Evolutionary conservation across 768 basidiomycete genomes (phyloP), one percentile per base, ranked within the genome.

Genomic region (Boletus rubropictus): DNA sequence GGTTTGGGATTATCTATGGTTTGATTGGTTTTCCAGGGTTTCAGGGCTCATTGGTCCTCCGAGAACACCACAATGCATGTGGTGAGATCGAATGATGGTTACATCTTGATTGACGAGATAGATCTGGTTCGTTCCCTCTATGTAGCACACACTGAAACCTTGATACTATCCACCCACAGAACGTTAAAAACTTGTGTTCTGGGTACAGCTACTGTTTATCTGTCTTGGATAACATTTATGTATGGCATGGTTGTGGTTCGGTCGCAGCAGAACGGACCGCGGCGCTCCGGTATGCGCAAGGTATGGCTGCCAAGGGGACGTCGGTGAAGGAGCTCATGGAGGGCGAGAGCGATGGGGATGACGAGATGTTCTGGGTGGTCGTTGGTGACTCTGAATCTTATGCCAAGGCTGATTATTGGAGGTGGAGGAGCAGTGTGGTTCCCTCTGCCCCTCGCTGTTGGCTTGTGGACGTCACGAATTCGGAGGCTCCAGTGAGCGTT

Each of bases 281-380:
- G 5, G 86, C 87, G 0, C 53, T 78, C 15, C 62, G 69, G 48
- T 91, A 90, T 61, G 84, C 78, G 3, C 66, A 69, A 27, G 65
- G 61, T 6, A 66, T 88, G 33, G 67, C 72, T 0, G 55, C 61
- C 17, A 66, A 66, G 39, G 61, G 67, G 4, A 64, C 64, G 7
- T 59, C 59, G 14, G 66, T 82, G 17, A 66, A 77, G 7, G 83
- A 86, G 51, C 72, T 90, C 8, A 51, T 64, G 1, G 86, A 91
- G 56, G 78, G 79, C n/a, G 77, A 79, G 55, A 74, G 73, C 43
- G 82, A 84, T 33, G 57, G 65, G 20, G 70, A 73, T 14, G 83
- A 89, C 44, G 85, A 89, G 49, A 81, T 89, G 77, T 89, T 92
- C 60, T 89, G 89, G 86, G 82, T 87, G 79, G 76, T 86, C 31